These are phyloP conservation scores for Arthrocladium fulminans DNA, from an alignment of 2,329 filamentous ascomycete genomes.

Conservation along the genomic window DNA sequence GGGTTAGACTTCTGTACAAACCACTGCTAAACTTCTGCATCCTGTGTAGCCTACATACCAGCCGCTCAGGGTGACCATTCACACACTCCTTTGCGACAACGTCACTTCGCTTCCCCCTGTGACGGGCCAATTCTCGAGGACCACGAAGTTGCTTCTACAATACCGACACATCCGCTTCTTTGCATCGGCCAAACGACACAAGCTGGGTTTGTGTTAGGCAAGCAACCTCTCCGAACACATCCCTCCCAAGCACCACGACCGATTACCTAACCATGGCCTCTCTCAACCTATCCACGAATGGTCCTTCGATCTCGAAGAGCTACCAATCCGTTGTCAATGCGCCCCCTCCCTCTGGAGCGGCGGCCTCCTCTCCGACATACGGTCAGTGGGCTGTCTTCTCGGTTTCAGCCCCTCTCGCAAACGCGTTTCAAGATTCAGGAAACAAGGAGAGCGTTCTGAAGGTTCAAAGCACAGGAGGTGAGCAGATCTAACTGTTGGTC, in stretches of 20 bases:
- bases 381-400: conserved; percentile 92
- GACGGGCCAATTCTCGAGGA: not conserved
- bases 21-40: not conserved
- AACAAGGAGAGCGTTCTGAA: conserved; percentile 91
- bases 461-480: conserved; percentile 84
- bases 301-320: conserved; percentile 69
- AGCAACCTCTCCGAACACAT: not conserved
- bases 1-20: not conserved
- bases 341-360: conserved; percentile 46
- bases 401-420: conserved; percentile 83
- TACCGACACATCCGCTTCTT: no score
- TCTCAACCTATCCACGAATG: conserved; percentile 69
- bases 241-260: not conserved
- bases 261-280: conserved; percentile 56
- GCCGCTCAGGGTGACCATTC: not conserved
- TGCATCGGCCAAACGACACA: no score
- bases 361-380: conserved; percentile 65
- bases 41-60: not conserved
- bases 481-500: conserved; percentile 21
- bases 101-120: not conserved
- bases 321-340: conserved; percentile 60
- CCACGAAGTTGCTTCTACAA: not conserved
- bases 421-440: conserved; percentile 79
- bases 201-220: conserved; percentile 6
- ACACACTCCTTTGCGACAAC: not conserved